Evolutionary conservation across 208 protist species (phyloP), one percentile per base, ranked within the genome.

Genomic region (Trypanosoma theileri): DNA sequence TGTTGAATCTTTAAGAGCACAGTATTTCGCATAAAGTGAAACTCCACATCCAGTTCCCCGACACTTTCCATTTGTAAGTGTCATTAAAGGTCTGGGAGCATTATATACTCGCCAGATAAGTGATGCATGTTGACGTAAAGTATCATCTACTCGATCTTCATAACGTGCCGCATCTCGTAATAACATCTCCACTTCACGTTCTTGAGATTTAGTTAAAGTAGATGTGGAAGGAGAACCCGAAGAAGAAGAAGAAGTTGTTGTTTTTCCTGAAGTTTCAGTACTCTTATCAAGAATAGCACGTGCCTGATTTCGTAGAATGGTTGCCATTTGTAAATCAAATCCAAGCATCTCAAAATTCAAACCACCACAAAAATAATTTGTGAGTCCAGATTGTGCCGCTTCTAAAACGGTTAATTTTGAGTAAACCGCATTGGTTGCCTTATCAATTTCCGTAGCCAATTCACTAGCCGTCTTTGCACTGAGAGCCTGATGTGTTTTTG

Each of bases 291-390:
- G 63, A 48, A 69, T 63, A 59, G 59, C 60, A 63, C 54, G 41
- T 24, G 82, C 82, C 11, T 68, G 64, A 51, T 59, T 63, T 13
- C 84, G 76, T 16, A 91, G 71, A 48, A 69, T 13, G 31, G 70
- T 62, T n/a, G 86, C 84, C 84, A 94, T 89, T 31, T 61, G 26
- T 21, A 94, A 21, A 59, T 93, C 85, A 50, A 91, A 86, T 17
- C 85, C 91, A 45, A 96, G 45, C 46, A 63, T 71, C 66, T 85
- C 80, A 52, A 86, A 64, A 51, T 93, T 86, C 3, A 89, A 44
- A 17, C 93, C 93, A n/a, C 85, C 80, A 64, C 89, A 95, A 75
- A 94, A 97, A 66, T 81, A 88, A 60, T 95, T 85, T 10, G 93
- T 95, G 50, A 75, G 64, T 13, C 93, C 93, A 11, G 85, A 94